phyloP scores from a whole-genome alignment of 2,329 filamentous ascomycete genomes.

The Nakataea oryzae region DNA sequence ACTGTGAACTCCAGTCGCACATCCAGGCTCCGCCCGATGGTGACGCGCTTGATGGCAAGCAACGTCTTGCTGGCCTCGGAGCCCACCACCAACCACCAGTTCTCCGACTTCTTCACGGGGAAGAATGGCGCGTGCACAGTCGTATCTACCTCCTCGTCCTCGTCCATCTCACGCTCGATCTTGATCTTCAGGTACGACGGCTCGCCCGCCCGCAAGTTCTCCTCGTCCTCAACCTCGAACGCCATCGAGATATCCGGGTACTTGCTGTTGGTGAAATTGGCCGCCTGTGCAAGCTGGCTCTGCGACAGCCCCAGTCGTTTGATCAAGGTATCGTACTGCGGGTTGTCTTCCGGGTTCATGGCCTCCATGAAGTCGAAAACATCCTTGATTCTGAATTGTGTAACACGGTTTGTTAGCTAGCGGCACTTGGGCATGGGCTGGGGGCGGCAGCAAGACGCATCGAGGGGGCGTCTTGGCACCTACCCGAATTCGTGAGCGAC shows the following conservation, averaged over 20 bases:
- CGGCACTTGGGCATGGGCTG: too few relatives aligned
- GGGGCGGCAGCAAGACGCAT: background rate
- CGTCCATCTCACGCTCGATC: slow-evolving; percentile 74
- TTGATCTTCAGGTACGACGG: slow-evolving; percentile 75
- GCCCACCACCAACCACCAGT: slow-evolving; percentile 96
- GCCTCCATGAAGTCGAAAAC: slow-evolving; percentile 98
- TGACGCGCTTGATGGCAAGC: slow-evolving; percentile 89
- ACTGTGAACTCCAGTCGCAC: slow-evolving; percentile 82
- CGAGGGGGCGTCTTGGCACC: slow-evolving; percentile 19
- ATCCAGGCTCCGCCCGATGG: slow-evolving; percentile 64
- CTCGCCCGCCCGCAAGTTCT: slow-evolving; percentile 68
- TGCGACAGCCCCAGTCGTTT: slow-evolving; percentile 71
- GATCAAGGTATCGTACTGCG: slow-evolving; percentile 67
- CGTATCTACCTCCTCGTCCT: slow-evolving; percentile 62
- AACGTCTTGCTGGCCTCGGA: slow-evolving; percentile 83
- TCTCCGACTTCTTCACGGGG: slow-evolving; percentile 84
- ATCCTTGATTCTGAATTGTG: slow-evolving; percentile 61
- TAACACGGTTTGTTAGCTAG: background rate
- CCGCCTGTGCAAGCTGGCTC: slow-evolving; percentile 76
- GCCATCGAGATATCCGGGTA: slow-evolving; percentile 93
- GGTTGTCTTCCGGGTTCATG: slow-evolving; percentile 92
- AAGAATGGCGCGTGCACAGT: slow-evolving; percentile 95
- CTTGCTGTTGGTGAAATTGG: slow-evolving; percentile 88
- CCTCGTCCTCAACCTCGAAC: slow-evolving; percentile 73
- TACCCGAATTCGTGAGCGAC: slow-evolving; percentile 70